Evolutionary conservation across 257 asterid genomes (phyloP), one percentile per base, ranked within the genome.

Genomic region (Cynanchum wilfordii): DNA sequence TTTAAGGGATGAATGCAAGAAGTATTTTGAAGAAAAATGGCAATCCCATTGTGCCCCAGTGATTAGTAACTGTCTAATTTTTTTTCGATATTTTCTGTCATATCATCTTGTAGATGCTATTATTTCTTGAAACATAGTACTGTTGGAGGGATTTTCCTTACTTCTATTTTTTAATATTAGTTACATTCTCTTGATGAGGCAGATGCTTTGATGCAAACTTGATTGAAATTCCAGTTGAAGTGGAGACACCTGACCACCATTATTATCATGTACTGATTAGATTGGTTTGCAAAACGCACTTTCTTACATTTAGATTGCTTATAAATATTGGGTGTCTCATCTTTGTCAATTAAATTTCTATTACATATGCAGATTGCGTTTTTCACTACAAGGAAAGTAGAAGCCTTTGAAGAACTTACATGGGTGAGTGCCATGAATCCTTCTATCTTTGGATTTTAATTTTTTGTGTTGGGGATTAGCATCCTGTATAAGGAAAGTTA

Each of bases 181-280:
- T 13, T 62, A 62, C 55, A 13, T 11, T 30, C 22, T 56, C 27
- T 57, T 58, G 22, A 24, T 55, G 51, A 42, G 25, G 76, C 81
- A 90, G 97, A 77, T 92, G 98, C 77, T 62, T 5, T 64, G 96
- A 92, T 69, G 84, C 87, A 16, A 92, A 90, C 80, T 80, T 90
- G 81, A 56, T 90, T 47, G 96, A 88, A 56, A 72, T 92, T 79
- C 98, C 98, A 10, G 98, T 88, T 64, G 87, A 86, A 77, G 88
- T 92, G 77, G 98, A 92, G 81, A 87, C 91, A 52, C 94, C 92
- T 9, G 95, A 87, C 74, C 90, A 86, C 50, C 96, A 87, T 77
- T 89, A 89, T 84, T 92, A 89, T 82, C 98, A 88, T 56, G 98
- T 89, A 84, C 5, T 78, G 22, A 20, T 36, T 52, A 77, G 22